These are phyloP conservation scores for Pleodorina starrii DNA, from an alignment of 139 green algal genomes.

Conservation along the genomic window DNA sequence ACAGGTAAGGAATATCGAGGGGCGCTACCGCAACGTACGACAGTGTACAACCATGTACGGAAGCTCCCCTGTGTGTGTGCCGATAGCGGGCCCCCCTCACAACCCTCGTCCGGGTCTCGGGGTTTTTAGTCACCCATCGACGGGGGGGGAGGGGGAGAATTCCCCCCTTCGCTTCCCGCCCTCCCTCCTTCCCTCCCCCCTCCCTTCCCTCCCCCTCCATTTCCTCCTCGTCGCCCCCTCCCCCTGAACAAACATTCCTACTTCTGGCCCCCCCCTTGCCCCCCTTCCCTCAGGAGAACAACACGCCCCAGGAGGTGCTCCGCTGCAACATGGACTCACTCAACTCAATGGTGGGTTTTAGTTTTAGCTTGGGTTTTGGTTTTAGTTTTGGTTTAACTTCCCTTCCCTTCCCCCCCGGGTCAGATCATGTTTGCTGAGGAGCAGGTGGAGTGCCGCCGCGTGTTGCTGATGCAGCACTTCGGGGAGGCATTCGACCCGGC, in stretches of 20 bases:
- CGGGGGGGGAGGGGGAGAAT: no score
- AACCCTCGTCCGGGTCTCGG: no score
- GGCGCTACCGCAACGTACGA: not conserved
- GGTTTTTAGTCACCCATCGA: no score
- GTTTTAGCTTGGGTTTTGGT: not conserved
- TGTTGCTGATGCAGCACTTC: slow-evolving; percentile 90
- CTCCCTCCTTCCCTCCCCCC: no score
- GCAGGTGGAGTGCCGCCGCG: slow-evolving; percentile 81
- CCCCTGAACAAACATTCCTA: no score
- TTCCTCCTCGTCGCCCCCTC: no score
- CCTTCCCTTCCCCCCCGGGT: not conserved
- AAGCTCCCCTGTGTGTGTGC: no score
- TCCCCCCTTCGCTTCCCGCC: no score
- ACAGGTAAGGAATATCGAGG: slow-evolving; percentile 16
- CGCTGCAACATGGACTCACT: slow-evolving; percentile 85
- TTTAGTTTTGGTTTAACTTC: not conserved
- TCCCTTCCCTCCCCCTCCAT: no score
- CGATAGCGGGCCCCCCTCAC: no score
- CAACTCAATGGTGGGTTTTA: slow-evolving; percentile 81
- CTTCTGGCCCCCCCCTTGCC: no score
- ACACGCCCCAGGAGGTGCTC: slow-evolving; percentile 66
- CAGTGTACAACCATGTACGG: no score
- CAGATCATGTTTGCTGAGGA: slow-evolving; percentile 90
- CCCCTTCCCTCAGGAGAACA: slow-evolving; percentile 66
- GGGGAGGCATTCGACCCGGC: slow-evolving; percentile 79